phyloP scores from a whole-genome alignment of 371 early-diverging fungal species.

The Apophysomyces variabilis region DNA sequence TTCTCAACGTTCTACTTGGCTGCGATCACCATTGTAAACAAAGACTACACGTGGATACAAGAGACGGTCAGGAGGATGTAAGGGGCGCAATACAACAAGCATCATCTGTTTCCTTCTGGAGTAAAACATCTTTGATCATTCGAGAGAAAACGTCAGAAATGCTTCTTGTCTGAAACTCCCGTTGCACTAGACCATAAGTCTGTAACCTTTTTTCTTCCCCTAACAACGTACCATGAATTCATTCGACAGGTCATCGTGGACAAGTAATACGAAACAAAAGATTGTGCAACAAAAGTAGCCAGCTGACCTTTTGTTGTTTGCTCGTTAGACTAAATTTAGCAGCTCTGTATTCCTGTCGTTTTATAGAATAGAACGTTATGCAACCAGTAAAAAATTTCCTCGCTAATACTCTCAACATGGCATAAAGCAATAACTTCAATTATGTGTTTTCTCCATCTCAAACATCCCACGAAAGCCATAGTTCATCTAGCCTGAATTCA shows the following conservation, averaged over 20 bases:
- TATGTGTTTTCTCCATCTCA: too few species aligned
- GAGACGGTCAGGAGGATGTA: not conserved
- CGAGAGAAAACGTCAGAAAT: constrained; percentile 6
- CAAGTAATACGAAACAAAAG: too few species aligned
- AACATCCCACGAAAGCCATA: too few species aligned
- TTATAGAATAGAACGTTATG: too few species aligned
- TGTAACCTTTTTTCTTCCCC: not conserved
- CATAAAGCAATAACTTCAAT: too few species aligned
- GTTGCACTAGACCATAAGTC: not conserved
- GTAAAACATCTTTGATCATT: not conserved
- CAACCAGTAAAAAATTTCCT: too few species aligned
- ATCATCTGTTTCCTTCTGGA: constrained; percentile 5
- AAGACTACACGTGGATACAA: constrained; percentile 5
- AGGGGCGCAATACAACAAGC: not conserved
- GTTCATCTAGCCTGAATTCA: too few species aligned
- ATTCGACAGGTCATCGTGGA: not conserved
- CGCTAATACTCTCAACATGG: too few species aligned
- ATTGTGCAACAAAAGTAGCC: too few species aligned
- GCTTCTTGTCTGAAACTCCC: not conserved
- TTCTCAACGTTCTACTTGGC: constrained; percentile 1
- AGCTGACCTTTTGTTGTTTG: too few species aligned
- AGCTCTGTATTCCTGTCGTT: too few species aligned
- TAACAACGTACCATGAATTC: constrained; percentile 1
- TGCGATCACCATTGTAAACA: constrained; percentile 1
- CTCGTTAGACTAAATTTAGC: too few species aligned